Conservation (phyloP, 2,329 filamentous ascomycete genomes). For the Monosporascus sp. region DNA sequence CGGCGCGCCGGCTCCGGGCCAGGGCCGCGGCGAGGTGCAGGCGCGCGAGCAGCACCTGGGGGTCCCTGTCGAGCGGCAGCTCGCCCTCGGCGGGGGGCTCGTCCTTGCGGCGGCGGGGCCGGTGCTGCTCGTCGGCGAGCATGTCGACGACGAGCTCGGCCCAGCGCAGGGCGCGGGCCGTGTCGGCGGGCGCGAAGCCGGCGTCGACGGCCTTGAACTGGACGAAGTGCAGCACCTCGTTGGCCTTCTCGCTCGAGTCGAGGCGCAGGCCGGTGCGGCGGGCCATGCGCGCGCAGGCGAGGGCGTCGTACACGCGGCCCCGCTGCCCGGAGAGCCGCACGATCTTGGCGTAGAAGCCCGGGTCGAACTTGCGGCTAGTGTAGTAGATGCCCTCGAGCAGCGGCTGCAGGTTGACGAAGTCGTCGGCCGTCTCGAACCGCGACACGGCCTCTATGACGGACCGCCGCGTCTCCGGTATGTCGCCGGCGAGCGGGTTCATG, state of each 20-base stretch:
- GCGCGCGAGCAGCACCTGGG: conserved; percentile 35
- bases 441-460: conserved; percentile 33
- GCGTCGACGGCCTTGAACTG: conserved; percentile 37
- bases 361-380: conserved; percentile 33
- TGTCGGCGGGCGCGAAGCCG: conserved; percentile 29
- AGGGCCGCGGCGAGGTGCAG: conserved; percentile 40
- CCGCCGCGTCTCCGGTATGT: conserved; percentile 38
- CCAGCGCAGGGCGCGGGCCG: conserved; percentile 39
- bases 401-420: conserved; percentile 48
- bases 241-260: conserved; percentile 34
- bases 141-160: conserved; percentile 44
- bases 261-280: conserved; percentile 42
- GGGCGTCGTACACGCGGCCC: conserved; percentile 39
- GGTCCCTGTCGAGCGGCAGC: conserved; percentile 34
- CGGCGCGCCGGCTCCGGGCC: conserved; percentile 18
- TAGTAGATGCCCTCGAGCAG: conserved; percentile 47
- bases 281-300: conserved; percentile 45
- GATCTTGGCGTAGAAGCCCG: conserved; percentile 32
- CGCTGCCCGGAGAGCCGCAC: conserved; percentile 34
- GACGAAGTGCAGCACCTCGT: conserved; percentile 32
- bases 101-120: conserved; percentile 10
- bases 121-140: conserved; percentile 39
- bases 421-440: conserved; percentile 42
- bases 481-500: conserved; percentile 34
- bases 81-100: conserved; percentile 9